Base-by-base conservation (phyloP, 495 filamentous ascomycete genomes). In the Aspergillus avenaceus region DNA sequence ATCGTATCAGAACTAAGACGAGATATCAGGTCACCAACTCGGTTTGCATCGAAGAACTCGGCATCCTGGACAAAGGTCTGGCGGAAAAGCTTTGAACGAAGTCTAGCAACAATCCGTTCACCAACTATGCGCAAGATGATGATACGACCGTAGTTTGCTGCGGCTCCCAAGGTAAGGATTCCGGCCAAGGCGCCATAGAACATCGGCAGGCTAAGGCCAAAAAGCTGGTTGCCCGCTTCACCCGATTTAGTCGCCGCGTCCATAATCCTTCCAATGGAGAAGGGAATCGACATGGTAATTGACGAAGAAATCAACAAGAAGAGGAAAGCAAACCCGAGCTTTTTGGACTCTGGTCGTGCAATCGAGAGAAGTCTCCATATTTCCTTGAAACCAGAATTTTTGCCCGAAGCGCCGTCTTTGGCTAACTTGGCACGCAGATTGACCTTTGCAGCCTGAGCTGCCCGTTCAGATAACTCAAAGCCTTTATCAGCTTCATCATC, bases 21-120 rank as follows among this genome's bases (percentile, higher is more conserved):
- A 41, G 92, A 97, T 58, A 97, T 96, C 56, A 98, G 71, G 63
- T 98, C 93, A 55, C 93, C 93, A 29, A 96, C 90, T 16, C 95
- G 80, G 70, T 98, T 98, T 29, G 93, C 93, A 63, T 98, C 93
- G 64, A 97, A 98, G 74, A 98, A 98, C 62, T 98, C 93, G 49
- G 95, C 95, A 66, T 98, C 90, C 61, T 98, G 93, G 18, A 90
- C 73, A 52, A 95, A 93, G 0, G 93, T 97, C 59, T 86, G 81
- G 45, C 88, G 80, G 73, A 93, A 98, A 18, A 98, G 83, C 65
- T 87, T 85, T 8, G 91, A 92, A 32, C 93, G 83, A 51, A 97
- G 77, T 55, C 91, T 79, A 13, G 93, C 83, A 23, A 98, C 95
- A 41, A 97, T 90, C 25, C 95, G 80, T 66, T 98, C 93, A 45